Percentiles rank a stretch among this genome's conserved stretches.
Evolutionary conservation across 768 basidiomycete species (phyloP).

Genomic region (Chalciporus sphaerocephalus): DNA sequence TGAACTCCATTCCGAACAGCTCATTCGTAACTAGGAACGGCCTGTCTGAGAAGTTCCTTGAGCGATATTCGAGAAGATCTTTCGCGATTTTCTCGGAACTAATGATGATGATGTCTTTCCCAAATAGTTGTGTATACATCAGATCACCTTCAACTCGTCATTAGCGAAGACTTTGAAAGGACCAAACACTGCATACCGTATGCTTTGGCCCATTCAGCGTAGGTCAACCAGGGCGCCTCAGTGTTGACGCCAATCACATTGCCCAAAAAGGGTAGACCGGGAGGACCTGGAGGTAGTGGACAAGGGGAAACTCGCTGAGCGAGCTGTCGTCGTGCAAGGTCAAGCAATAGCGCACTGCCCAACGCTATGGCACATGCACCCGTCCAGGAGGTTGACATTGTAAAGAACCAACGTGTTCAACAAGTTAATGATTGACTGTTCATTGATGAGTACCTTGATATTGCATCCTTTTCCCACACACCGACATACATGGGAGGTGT

Average conservation of each 20-base stretch:
- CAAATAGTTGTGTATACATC: slow-evolving; percentile 44
- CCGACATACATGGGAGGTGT: not conserved
- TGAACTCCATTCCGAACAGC: slow-evolving; percentile 15
- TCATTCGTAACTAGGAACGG: slow-evolving; percentile 26
- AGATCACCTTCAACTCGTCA: slow-evolving; percentile 32
- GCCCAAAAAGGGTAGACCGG: slow-evolving; percentile 34
- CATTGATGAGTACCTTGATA: not conserved
- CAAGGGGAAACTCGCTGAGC: not conserved
- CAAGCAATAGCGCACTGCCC: not conserved
- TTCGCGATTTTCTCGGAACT: slow-evolving; percentile 39
- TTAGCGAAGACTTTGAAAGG: not conserved
- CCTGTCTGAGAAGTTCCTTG: slow-evolving; percentile 48
- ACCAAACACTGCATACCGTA: slow-evolving; percentile 22
- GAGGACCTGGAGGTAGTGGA: slow-evolving; percentile 35
- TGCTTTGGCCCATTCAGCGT: slow-evolving; percentile 34
- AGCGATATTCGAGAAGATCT: slow-evolving; percentile 46
- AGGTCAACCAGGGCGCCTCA: slow-evolving; percentile 33
- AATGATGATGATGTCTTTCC: slow-evolving; percentile 41
- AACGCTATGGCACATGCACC: not conserved
- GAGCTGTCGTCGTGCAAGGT: not conserved
- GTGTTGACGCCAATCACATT: slow-evolving; percentile 35
- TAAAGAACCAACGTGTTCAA: not conserved
- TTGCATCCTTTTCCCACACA: slow-evolving; percentile 8
- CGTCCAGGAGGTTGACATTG: slow-evolving; percentile 3
- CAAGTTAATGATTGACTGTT: not conserved